A percentile compares a stretch with the other conserved stretches of the same genome.
Evolutionary conservation across 306 rosid genomes (phyloP).

Genomic region (Prunus mume): DNA sequence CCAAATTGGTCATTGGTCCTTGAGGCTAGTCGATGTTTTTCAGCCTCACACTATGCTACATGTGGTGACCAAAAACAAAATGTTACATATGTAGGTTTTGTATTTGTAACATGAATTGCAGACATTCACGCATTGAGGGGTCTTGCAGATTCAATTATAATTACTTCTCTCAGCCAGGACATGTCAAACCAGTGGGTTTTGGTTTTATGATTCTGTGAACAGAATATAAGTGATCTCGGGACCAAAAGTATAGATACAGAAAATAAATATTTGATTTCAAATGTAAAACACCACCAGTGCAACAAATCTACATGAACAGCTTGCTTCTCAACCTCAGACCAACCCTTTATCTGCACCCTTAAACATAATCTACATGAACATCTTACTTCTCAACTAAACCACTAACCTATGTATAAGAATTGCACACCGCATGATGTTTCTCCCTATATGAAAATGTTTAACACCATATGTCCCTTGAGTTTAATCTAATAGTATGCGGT

Average conservation of each 20-base stretch:
- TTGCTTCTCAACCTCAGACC: constrained; percentile 15
- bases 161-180: background rate
- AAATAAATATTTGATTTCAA: background rate
- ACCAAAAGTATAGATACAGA: background rate
- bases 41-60: no score
- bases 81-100: no score
- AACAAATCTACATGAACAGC: background rate
- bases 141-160: background rate
- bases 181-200: background rate
- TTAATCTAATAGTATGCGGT: constrained; percentile 5
- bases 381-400: constrained; percentile 56
- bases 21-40: background rate
- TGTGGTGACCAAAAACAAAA: no score
- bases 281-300: background rate
- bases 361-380: constrained; percentile 42
- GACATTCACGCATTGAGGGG: background rate
- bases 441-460: constrained; percentile 25
- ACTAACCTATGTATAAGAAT: background rate
- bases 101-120: no score
- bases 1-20: background rate
- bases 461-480: constrained; percentile 2
- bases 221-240: background rate
- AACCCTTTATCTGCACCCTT: constrained; percentile 35
- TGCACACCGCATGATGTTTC: constrained; percentile 27
- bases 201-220: background rate